phyloP scores from a whole-genome alignment of 768 basidiomycete genomes.

The Lenzites betulinus region DNA sequence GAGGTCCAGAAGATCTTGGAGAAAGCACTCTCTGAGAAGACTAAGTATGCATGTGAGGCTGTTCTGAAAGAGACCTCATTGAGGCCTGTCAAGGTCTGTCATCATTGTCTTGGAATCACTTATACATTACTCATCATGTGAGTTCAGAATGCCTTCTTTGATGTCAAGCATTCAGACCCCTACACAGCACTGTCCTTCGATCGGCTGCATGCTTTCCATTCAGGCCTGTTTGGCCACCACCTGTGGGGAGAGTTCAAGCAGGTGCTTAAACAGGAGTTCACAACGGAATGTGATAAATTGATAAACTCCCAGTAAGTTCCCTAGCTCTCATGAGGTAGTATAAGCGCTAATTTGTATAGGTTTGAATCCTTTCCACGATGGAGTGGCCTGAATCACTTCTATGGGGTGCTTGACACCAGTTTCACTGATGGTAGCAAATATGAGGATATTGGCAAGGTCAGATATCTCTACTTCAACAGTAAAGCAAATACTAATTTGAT shows the following conservation, averaged over 20 bases:
- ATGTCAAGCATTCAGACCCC: background rate
- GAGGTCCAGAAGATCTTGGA: background rate
- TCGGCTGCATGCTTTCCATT: constrained; percentile 1
- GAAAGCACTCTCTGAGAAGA: background rate
- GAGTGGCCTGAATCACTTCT: background rate
- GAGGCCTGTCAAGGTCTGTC: background rate
- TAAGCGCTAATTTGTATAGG: too few relatives aligned
- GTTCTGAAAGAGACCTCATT: background rate
- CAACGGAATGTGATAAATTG: background rate
- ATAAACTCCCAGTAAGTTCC: background rate
- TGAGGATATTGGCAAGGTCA: background rate
- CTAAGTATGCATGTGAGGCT: background rate
- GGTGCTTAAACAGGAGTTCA: background rate
- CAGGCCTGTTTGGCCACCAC: constrained; percentile 1
- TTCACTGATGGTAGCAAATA: constrained; percentile 6
- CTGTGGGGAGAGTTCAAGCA: background rate
- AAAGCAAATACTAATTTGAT: background rate
- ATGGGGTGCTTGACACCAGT: background rate
- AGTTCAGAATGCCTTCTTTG: constrained; percentile 3
- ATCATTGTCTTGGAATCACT: background rate
- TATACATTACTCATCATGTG: background rate
- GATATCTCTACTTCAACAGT: background rate
- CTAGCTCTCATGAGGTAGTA: too few relatives aligned
- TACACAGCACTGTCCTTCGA: constrained; percentile 9
- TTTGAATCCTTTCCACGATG: background rate